Evolutionary conservation across 352 stramenopile species (phyloP).

Genomic region (Phytophthora pinifolia): DNA sequence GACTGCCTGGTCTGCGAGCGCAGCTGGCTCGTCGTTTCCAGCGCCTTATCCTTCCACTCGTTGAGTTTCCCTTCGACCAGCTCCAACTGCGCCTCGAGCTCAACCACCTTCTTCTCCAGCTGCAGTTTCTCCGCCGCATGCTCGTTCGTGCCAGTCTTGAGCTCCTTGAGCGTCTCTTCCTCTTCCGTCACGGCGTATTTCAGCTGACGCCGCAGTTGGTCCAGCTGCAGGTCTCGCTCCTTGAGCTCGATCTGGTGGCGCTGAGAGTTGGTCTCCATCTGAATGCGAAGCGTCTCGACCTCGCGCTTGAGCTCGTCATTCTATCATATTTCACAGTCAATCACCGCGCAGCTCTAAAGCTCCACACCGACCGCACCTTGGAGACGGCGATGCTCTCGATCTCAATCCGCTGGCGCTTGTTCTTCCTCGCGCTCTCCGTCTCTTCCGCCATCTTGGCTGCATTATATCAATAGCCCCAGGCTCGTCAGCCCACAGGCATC

Average conservation of each 20-base stretch:
- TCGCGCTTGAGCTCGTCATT: constrained; percentile 53
- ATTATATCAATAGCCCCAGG: constrained; percentile 9
- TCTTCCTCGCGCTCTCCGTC: constrained; percentile 28
- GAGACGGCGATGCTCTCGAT: constrained; percentile 56
- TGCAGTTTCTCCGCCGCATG: constrained; percentile 58
- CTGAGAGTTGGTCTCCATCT: constrained; percentile 51
- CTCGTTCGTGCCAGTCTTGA: constrained; percentile 52
- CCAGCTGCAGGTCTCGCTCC: constrained; percentile 66
- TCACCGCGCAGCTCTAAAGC: no score
- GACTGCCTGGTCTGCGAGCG: constrained; percentile 43
- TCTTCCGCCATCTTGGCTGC: constrained; percentile 30
- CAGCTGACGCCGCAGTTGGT: constrained; percentile 65
- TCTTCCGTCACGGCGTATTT: constrained; percentile 66
- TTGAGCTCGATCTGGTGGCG: constrained; percentile 68
- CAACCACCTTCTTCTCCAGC: constrained; percentile 68
- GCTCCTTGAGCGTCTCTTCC: constrained; percentile 60
- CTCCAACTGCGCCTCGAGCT: constrained; percentile 67
- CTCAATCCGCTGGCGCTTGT: constrained; percentile 57
- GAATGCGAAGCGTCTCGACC: constrained; percentile 52
- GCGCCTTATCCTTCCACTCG: constrained; percentile 73
- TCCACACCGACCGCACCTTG: constrained; percentile 40
- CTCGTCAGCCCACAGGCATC: background rate
- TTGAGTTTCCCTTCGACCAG: constrained; percentile 64
- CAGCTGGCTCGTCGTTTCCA: constrained; percentile 55
- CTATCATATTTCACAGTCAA: constrained; percentile 17